Base-by-base conservation (phyloP, 345 rosid species). In the Euphorbia tirucalli region DNA sequence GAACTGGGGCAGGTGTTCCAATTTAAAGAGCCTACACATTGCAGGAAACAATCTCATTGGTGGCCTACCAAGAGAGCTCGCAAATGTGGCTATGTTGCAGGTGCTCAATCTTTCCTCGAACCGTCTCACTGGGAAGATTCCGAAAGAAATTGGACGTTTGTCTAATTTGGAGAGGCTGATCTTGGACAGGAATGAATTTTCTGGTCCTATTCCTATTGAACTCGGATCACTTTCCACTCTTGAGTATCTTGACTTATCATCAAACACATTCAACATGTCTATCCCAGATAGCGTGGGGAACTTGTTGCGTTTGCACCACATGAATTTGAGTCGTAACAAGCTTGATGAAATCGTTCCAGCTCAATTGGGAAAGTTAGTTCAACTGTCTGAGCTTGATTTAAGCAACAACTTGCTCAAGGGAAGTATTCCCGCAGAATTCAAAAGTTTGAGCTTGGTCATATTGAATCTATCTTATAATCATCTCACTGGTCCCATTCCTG, bases 31-130 rank as follows among this genome's bases (percentile, higher is more conserved):
- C n/a, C n/a, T n/a, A n/a, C n/a, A n/a, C n/a, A n/a, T n/a, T n/a
- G n/a, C n/a, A n/a, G n/a, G n/a, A 27, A 86, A 83, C 39, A 60
- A 70, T 1, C 31, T 85, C 14, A 37, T 71, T 0, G 83, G 87
- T 2, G 16, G 3, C 19, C 66, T 84, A 64, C 87, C 85, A 11
- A 58, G 72, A 5, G 77, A 74, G 22, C 66, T 82, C 3, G 83
- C 76, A 24, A 66, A 71, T 3, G 78, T 75, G 24, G 14, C 58
- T 28, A 52, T 3, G 1, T 58, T 87, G 3, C 54, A 21, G 4
- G 41, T 3, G 5, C 78, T 86, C 6, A 77, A 86, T 73, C 81
- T 86, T 9, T 86, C 84, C 37, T 80, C 66, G 0, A 86, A 86
- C 35, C 57, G 64, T 57, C 25, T 86, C 11, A n/a, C 15, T 1